phyloP scores from a whole-genome alignment of 306 rosid genomes.

The Hippophae rhamnoides region DNA sequence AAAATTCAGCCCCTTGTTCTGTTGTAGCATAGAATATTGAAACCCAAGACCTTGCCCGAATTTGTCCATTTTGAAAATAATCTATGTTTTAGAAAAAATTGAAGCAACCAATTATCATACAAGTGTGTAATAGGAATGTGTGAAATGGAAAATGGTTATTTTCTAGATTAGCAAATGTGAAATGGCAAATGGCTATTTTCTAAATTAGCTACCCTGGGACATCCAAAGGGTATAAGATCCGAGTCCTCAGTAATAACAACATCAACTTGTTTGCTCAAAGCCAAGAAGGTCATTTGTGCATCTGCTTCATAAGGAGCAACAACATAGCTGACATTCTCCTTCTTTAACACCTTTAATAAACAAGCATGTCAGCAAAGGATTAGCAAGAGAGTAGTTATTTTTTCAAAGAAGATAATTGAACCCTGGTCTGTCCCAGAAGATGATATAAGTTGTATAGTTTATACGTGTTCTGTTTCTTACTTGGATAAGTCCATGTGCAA shows the following conservation, averaged over 20 bases:
- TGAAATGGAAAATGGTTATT: neutral
- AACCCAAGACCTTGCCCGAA: constrained; percentile 88
- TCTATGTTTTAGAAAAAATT: constrained; percentile 39
- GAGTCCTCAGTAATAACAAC: constrained; percentile 94
- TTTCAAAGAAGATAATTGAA: too few species aligned
- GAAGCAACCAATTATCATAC: constrained; percentile 2
- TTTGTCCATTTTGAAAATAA: constrained; percentile 93
- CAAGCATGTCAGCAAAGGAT: constrained; percentile 13
- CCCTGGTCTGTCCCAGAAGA: too few species aligned
- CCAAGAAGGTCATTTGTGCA: constrained; percentile 95
- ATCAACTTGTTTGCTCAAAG: constrained; percentile 59
- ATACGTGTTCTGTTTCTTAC: constrained; percentile 19
- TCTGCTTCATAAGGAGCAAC: constrained; percentile 99
- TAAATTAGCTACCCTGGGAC: constrained; percentile 68
- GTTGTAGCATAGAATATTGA: constrained; percentile 50
- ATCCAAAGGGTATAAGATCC: constrained; percentile 90
- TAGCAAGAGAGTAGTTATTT: too few species aligned
- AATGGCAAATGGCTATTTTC: constrained; percentile 4
- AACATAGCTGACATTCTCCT: constrained; percentile 55
- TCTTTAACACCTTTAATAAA: constrained; percentile 59
- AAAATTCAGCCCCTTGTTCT: constrained; percentile 75
- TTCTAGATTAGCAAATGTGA: neutral
- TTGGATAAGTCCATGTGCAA: constrained; percentile 73
- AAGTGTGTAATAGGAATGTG: constrained; percentile 8
- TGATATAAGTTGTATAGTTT: too few species aligned